Evolutionary conservation across 306 rosid species (phyloP), one percentile per base, ranked within the genome.

Genomic region (Macrotyloma uniflorum): DNA sequence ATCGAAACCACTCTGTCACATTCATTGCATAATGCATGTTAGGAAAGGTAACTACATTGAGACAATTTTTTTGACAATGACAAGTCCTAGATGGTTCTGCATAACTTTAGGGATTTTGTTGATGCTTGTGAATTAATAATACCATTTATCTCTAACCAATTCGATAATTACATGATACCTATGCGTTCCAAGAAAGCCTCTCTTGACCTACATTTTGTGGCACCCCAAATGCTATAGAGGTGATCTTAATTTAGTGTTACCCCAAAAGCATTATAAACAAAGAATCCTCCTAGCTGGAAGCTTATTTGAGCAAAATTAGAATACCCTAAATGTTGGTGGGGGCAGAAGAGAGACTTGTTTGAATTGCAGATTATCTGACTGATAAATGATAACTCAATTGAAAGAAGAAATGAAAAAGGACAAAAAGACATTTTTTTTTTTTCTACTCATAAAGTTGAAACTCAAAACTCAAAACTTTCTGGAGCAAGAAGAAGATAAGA

Each of bases 151-250:
- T 18, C 77, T 57, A 83, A 78, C 86, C 19, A 66, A 72, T 18
- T 78, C 76, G 83, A 83, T 68, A 73, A 78, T 15, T 50, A 78
- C 86, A 72, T 47, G 14, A 72, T 77, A 64, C 79, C 85, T 65
- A 74, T 74, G 13, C 50, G 22, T 23, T 75, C 62, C 30, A 62
- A 50, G 70, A 82, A 70, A 53, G 77, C 6, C 47, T 32, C 40
- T 12, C 40, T 70, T 77, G 66, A 82, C 54, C 82, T 42, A 51
- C 54, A 53, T 61, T 69, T 80, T 57, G 53, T 45, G 65, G 83
- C 30, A 16, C 53, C 79, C 73, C 53, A 67, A 30, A 42, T 45
- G 24, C 64, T 77, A 10, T 70, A 0, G 38, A 30, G 47, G 24
- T 13, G 42, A 38, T 72, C 54, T 64, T 53, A 4, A 64, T 64